Percentiles rank a stretch among this genome's conserved stretches.
These are phyloP conservation scores for Kwoniella bestiolae DNA, from an alignment of 768 basidiomycete genomes.

Conservation along the genomic window DNA sequence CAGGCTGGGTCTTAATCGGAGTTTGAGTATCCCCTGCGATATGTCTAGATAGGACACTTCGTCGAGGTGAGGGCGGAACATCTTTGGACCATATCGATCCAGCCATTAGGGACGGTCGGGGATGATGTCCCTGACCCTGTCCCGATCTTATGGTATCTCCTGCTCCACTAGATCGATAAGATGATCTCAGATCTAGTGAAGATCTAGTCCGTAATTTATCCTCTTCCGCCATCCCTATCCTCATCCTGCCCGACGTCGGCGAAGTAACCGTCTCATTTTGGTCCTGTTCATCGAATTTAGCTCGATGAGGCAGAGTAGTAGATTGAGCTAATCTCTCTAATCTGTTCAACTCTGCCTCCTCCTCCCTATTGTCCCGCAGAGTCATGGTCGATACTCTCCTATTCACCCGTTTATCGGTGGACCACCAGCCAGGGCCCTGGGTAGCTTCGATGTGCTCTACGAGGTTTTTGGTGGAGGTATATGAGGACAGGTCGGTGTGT, in stretches of 20 bases:
- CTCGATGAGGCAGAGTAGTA: slow-evolving; percentile 10
- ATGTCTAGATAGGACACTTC: slow-evolving; percentile 2
- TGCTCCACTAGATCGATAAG: neutral
- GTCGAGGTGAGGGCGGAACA: slow-evolving; percentile 3
- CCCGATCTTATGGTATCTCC: neutral
- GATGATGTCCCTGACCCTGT: slow-evolving; percentile 12
- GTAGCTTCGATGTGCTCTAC: slow-evolving; percentile 33
- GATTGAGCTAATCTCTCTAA: slow-evolving; percentile 18
- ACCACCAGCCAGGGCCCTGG: slow-evolving; percentile 48
- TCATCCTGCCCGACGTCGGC: neutral
- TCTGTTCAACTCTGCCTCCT: slow-evolving; percentile 9
- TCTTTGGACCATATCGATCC: slow-evolving; percentile 22
- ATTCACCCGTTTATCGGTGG: slow-evolving; percentile 15
- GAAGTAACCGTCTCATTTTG: neutral
- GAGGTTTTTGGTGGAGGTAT: slow-evolving; percentile 29
- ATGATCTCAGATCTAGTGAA: slow-evolving; percentile 11
- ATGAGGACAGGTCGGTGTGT: slow-evolving; percentile 23
- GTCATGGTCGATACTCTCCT: neutral
- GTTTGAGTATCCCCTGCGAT: slow-evolving; percentile 6
- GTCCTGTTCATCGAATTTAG: slow-evolving; percentile 9
- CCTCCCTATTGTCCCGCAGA: neutral
- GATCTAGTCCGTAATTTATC: slow-evolving; percentile 5
- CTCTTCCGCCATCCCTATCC: neutral
- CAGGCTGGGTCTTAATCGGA: neutral
- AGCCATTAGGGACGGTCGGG: slow-evolving; percentile 19